Conservation (phyloP, 805 yeast species). For the Priceomyces carsonii region DNA sequence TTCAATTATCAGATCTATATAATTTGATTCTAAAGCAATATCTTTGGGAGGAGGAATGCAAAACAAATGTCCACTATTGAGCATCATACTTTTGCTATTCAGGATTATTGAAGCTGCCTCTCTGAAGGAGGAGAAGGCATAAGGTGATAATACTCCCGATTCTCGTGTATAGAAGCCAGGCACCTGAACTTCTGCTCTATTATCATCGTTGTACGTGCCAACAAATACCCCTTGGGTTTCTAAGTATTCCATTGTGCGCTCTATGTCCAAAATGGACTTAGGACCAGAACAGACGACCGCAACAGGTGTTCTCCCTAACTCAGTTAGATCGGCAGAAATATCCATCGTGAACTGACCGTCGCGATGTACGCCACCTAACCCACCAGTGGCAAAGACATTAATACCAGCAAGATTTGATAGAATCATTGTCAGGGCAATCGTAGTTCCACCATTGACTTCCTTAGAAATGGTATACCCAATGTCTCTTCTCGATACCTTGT, state of each 20-base stretch:
- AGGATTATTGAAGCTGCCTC: constrained; percentile 67
- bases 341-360: constrained; percentile 77
- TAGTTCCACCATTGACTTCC: constrained; percentile 78
- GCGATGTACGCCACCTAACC: constrained; percentile 88
- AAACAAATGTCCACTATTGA: constrained; percentile 70
- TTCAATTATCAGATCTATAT: constrained; percentile 57
- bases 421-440: constrained; percentile 88
- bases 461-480: constrained; percentile 69
- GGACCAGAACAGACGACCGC: constrained; percentile 95
- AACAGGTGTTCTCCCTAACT: constrained; percentile 77
- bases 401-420: constrained; percentile 75
- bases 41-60: constrained; percentile 81
- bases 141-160: constrained; percentile 74
- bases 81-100: constrained; percentile 42
- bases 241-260: constrained; percentile 77
- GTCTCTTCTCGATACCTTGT: constrained; percentile 79
- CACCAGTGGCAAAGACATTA: constrained; percentile 88
- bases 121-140: constrained; percentile 49
- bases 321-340: constrained; percentile 84
- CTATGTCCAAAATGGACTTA: constrained; percentile 79
- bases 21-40: constrained; percentile 53
- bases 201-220: constrained; percentile 56
- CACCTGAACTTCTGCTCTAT: constrained; percentile 32
- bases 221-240: constrained; percentile 93
- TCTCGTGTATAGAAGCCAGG: constrained; percentile 85